These are phyloP conservation scores for Mycena floridula DNA, from an alignment of 768 basidiomycete genomes.

Conservation along the genomic window DNA sequence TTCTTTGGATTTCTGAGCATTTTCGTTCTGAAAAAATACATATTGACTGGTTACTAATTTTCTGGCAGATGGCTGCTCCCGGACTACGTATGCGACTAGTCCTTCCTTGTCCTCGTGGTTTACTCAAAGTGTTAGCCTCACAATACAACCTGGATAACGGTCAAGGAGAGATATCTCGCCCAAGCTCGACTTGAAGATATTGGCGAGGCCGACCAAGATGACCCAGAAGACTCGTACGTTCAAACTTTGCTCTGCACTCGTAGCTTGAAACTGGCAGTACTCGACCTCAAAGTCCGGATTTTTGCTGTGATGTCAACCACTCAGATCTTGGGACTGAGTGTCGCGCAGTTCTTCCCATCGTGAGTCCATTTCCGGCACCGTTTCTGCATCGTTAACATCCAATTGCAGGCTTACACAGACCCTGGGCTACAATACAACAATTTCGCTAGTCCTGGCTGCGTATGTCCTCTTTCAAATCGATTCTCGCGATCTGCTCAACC, in stretches of 20 bases:
- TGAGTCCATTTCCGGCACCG: no score
- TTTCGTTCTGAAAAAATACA: constrained; percentile 27
- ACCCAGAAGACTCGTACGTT: constrained; percentile 49
- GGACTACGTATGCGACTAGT: constrained; percentile 40
- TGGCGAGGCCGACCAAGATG: constrained; percentile 61
- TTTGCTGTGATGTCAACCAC: constrained; percentile 48
- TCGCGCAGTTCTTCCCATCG: constrained; percentile 58
- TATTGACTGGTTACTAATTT: background rate
- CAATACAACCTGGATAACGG: constrained; percentile 56
- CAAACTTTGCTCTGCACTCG: no score
- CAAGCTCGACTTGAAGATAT: constrained; percentile 64
- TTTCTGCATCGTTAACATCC: no score
- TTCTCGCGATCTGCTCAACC: background rate
- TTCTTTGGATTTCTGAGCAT: constrained; percentile 47
- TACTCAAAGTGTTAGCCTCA: constrained; percentile 38
- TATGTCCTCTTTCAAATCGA: constrained; percentile 22
- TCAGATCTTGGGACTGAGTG: constrained; percentile 17
- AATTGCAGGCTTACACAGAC: constrained; percentile 51
- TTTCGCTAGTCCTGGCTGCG: constrained; percentile 57
- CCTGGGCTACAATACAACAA: constrained; percentile 53
- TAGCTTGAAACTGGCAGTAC: constrained; percentile 42
- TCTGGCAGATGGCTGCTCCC: constrained; percentile 53
- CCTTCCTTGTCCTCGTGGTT: background rate
- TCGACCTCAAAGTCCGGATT: constrained; percentile 46
- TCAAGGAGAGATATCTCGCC: constrained; percentile 49